These are phyloP conservation scores for Aspergillus alliaceus DNA, from an alignment of 2,329 filamentous ascomycete species.

Conservation along the genomic window DNA sequence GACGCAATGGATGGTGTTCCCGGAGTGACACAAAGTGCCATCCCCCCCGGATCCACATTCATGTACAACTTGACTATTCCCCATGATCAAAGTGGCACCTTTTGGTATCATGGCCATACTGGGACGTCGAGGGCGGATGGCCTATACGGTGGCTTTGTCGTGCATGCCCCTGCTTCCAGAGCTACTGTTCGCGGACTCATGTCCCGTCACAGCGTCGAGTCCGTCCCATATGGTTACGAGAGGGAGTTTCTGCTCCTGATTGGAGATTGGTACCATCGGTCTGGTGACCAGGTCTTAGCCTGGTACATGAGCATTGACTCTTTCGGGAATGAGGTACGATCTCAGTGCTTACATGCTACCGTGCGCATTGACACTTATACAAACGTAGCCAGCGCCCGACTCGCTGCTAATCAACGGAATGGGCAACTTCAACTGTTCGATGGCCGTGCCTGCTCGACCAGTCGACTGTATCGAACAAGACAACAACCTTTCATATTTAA, in stretches of 20 bases:
- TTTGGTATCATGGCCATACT: constrained; percentile 53
- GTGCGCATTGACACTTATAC: not conserved
- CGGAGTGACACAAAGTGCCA: constrained; percentile 66
- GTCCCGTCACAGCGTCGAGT: constrained; percentile 1
- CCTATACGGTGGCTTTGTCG: constrained; percentile 48
- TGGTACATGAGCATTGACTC: constrained; percentile 47
- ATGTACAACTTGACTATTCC: constrained; percentile 44
- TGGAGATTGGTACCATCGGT: constrained; percentile 52
- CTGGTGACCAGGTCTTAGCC: constrained; percentile 41
- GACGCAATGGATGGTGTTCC: constrained; percentile 66
- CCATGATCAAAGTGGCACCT: constrained; percentile 43
- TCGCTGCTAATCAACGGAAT: constrained; percentile 50
- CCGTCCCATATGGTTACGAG: constrained; percentile 28
- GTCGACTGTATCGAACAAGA: constrained; percentile 42
- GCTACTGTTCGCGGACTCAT: constrained; percentile 18
- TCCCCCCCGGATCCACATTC: constrained; percentile 57
- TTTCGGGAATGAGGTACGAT: constrained; percentile 44
- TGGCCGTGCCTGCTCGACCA: constrained; percentile 46
- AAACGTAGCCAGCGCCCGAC: constrained; percentile 48
- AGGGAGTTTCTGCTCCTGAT: constrained; percentile 49
- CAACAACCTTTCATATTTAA: constrained; percentile 25
- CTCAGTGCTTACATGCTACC: not conserved
- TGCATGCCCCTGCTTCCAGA: constrained; percentile 41
- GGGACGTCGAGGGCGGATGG: constrained; percentile 47
- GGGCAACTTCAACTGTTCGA: constrained; percentile 48